phyloP scores from a whole-genome alignment of 371 early-diverging fungal genomes.

The Saksenaea vasiformis region DNA sequence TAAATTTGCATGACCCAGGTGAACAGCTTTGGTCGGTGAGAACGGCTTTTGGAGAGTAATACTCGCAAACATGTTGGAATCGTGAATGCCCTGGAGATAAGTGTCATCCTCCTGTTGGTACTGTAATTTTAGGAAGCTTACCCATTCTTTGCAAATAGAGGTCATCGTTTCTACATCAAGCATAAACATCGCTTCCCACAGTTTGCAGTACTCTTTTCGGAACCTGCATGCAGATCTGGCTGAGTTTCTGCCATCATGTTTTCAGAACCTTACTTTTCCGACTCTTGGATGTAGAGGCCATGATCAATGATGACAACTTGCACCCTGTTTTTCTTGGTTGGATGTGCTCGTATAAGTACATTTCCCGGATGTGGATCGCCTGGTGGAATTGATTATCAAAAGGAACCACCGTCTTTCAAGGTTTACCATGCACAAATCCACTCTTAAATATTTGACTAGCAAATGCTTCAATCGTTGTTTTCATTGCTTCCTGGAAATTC shows the following conservation, averaged over 20 bases:
- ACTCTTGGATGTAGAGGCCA: slow-evolving; percentile 85
- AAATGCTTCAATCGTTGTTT: slow-evolving; percentile 78
- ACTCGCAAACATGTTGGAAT: slow-evolving; percentile 81
- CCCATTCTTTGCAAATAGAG: slow-evolving; percentile 73
- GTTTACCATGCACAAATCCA: slow-evolving; percentile 85
- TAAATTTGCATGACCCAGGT: slow-evolving; percentile 37
- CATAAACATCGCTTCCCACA: slow-evolving; percentile 88
- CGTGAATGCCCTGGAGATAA: slow-evolving; percentile 67
- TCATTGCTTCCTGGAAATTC: slow-evolving; percentile 65
- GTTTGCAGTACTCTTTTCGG: slow-evolving; percentile 75
- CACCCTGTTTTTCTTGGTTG: slow-evolving; percentile 46
- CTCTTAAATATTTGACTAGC: slow-evolving; percentile 86
- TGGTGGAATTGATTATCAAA: slow-evolving; percentile 4
- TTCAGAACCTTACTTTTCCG: slow-evolving; percentile 40
- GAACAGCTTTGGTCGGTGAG: slow-evolving; percentile 54
- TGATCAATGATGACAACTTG: slow-evolving; percentile 86
- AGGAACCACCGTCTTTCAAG: not conserved
- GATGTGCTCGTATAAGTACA: slow-evolving; percentile 77
- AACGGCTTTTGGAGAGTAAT: slow-evolving; percentile 83
- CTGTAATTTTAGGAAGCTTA: not conserved
- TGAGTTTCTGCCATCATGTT: slow-evolving; percentile 57
- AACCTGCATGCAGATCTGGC: slow-evolving; percentile 44
- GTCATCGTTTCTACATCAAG: slow-evolving; percentile 64
- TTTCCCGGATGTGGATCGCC: slow-evolving; percentile 90
- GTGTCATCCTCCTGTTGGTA: not conserved